Base-by-base conservation (phyloP, 129 eudicot genomes). In the Centrapalus pauciflorus region DNA sequence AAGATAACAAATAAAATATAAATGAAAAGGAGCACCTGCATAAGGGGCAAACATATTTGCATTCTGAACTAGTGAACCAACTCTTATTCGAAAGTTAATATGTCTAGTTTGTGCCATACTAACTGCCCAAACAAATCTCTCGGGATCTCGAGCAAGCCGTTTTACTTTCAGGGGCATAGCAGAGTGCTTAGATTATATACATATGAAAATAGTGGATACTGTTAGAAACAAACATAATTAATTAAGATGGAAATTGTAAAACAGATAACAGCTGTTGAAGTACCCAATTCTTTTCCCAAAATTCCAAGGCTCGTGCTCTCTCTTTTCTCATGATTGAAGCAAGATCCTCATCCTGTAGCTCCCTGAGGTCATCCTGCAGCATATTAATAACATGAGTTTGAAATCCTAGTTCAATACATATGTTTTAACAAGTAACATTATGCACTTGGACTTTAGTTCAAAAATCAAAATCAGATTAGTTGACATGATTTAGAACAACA, bases 271-370 rank as follows among this genome's bases (percentile, higher is more conserved):
- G 56, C n/a, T 27, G 13, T 52, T 23, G 17, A 10, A 29, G 43
- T 85, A 93, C 98, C 98, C 98, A 93, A 68, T 93, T 93, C 55
- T 78, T 93, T 64, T 86, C 92, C 98, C 98, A 93, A 74, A 93
- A 93, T 69, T 86, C 96, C 19, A 80, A 70, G 46, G 84, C 95
- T 32, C 98, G 84, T 27, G 55, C 72, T 79, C 80, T 80, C 79
- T 88, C 89, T 78, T 76, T 83, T 82, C 81, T 84, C 87, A 93
- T 80, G 35, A 77, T 74, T 21, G 86, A 78, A 61, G 96, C 95
- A 72, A 93, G 95, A 54, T 79, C 60, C 45, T 81, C 72, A 66
- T 93, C 96, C 62, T 93, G 98, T 73, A 93, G 80, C 88, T 93
- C 98, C 51, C 61, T 49, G 30, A 93, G 92, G 76, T 93, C 98